Evolutionary conservation across 2,329 filamentous ascomycete species (phyloP).

Genomic region (Trichoderma sp.): DNA sequence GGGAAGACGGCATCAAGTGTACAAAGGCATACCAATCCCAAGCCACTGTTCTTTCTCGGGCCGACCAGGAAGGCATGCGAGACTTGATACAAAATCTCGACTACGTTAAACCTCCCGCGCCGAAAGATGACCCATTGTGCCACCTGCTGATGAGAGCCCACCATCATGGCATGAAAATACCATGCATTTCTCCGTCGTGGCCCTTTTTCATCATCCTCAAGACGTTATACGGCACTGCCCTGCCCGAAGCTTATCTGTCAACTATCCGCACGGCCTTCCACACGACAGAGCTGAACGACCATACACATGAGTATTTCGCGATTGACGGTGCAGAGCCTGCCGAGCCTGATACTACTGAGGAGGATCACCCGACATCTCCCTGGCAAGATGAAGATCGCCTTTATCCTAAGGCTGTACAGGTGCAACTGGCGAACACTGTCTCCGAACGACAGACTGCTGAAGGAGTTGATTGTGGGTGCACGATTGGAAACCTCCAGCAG

Average conservation of each 20-base stretch:
- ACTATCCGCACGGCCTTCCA: not conserved
- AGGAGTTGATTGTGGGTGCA: not conserved
- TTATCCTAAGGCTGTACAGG: too few species aligned
- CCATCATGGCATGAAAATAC: too few species aligned
- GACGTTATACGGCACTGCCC: not conserved
- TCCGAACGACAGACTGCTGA: not conserved
- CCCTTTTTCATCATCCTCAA: not conserved
- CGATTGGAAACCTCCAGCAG: not conserved
- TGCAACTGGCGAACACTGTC: not conserved
- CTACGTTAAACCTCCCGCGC: too few species aligned
- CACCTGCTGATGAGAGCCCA: too few species aligned
- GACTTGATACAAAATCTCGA: accelerated
- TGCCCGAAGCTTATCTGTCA: not conserved
- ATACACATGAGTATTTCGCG: not conserved
- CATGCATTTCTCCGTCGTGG: not conserved
- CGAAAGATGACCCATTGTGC: too few species aligned
- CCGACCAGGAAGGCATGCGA: not conserved
- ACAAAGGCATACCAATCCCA: not conserved
- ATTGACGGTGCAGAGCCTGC: too few species aligned
- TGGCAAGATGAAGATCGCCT: too few species aligned
- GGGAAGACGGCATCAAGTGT: not conserved
- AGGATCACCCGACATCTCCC: too few species aligned
- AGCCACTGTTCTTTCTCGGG: not conserved
- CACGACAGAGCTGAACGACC: not conserved
- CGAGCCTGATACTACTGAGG: too few species aligned